phyloP scores from a whole-genome alignment of 495 filamentous ascomycete genomes.

The Tetracladium setigerum region DNA sequence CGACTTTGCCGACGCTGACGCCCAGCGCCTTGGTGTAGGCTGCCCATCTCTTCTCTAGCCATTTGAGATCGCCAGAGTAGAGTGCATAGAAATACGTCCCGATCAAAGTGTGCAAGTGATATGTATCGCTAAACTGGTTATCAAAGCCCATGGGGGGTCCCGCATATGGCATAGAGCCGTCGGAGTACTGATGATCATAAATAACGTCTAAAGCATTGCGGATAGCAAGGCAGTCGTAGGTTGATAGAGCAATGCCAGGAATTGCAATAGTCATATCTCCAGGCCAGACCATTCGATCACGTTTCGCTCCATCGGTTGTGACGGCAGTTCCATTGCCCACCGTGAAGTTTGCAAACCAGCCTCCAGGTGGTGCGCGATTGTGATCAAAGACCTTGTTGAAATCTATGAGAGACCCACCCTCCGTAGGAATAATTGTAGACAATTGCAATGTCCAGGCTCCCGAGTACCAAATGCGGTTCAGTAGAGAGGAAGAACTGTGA shows the following conservation, averaged over 20 bases:
- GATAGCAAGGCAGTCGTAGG: slow-evolving; percentile 34
- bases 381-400: slow-evolving; percentile 28
- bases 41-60: slow-evolving; percentile 40
- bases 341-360: slow-evolving; percentile 36
- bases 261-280: slow-evolving; percentile 43
- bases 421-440: slow-evolving; percentile 41
- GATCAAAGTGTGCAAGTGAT: slow-evolving; percentile 54
- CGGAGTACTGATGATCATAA: slow-evolving; percentile 33
- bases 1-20: slow-evolving; percentile 45
- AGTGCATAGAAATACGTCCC: slow-evolving; percentile 55
- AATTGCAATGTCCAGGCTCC: slow-evolving; percentile 55
- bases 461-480: slow-evolving; percentile 57
- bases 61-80: slow-evolving; percentile 46
- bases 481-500: slow-evolving; percentile 34
- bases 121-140: slow-evolving; percentile 48
- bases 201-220: slow-evolving; percentile 38
- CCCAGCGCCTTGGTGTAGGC: slow-evolving; percentile 41
- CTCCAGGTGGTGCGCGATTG: slow-evolving; percentile 25
- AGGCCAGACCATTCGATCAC: slow-evolving; percentile 50
- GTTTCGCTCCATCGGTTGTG: slow-evolving; percentile 49
- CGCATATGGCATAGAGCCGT: slow-evolving; percentile 49
- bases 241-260: slow-evolving; percentile 37
- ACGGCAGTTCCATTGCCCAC: slow-evolving; percentile 44
- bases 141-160: slow-evolving; percentile 50
- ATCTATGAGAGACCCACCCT: slow-evolving; percentile 40